Conservation (phyloP, 106 monocot genomes). For the Gastrodia elata region DNA sequence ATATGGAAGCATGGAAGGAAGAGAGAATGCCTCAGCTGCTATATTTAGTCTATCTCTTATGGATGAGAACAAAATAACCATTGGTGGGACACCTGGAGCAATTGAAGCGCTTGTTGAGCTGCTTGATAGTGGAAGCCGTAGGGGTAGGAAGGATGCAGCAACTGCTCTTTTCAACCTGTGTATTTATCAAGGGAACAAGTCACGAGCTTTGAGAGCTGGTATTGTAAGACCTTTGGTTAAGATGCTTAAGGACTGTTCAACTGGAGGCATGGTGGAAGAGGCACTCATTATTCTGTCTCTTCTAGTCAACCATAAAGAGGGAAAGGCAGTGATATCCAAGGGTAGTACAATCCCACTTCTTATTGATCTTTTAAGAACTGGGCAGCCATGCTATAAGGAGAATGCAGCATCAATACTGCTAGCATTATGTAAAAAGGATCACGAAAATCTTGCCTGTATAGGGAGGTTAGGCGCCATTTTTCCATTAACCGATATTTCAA, state of each 20-base stretch:
- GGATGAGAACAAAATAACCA: slow-evolving; percentile 83
- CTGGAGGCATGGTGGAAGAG: slow-evolving; percentile 60
- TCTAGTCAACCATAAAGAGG: slow-evolving; percentile 63
- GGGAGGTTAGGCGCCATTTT: slow-evolving; percentile 46
- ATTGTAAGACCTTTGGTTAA: slow-evolving; percentile 44
- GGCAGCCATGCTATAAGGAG: slow-evolving; percentile 69
- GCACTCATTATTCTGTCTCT: slow-evolving; percentile 59
- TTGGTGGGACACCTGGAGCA: slow-evolving; percentile 73
- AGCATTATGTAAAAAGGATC: slow-evolving; percentile 68
- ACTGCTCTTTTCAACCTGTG: slow-evolving; percentile 95
- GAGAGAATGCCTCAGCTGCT: slow-evolving; percentile 90
- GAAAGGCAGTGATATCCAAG: slow-evolving; percentile 42
- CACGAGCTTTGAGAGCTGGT: slow-evolving; percentile 57
- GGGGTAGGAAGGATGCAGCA: slow-evolving; percentile 87
- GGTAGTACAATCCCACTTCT: slow-evolving; percentile 50
- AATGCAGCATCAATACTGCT: slow-evolving; percentile 72
- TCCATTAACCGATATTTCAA: slow-evolving; percentile 56
- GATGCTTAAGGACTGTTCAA: slow-evolving; percentile 42
- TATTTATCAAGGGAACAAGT: slow-evolving; percentile 77
- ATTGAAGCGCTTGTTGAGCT: slow-evolving; percentile 73
- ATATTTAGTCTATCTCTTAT: slow-evolving; percentile 75
- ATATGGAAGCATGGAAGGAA: slow-evolving; percentile 72
- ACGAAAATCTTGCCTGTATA: slow-evolving; percentile 51
- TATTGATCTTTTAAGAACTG: slow-evolving; percentile 47
- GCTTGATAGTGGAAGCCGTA: slow-evolving; percentile 49